Conservation (phyloP, 2,329 filamentous ascomycete species). For the Tympanopsis confertula region DNA sequence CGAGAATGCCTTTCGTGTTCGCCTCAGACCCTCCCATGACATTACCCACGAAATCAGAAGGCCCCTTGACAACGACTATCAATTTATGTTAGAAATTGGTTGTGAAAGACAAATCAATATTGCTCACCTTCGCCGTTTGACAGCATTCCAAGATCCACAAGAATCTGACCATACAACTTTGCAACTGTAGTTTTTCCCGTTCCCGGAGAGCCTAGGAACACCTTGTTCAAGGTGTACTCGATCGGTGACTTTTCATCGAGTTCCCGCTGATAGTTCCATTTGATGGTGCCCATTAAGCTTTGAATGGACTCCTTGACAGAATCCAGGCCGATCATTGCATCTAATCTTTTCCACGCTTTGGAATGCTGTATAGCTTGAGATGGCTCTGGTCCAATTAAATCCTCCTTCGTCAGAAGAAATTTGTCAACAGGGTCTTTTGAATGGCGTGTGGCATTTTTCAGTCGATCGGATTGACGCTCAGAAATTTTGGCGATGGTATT, state of each 20-base stretch:
- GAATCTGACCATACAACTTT: slow-evolving; percentile 14
- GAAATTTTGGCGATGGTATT: slow-evolving; percentile 44
- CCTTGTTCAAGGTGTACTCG: slow-evolving; percentile 12
- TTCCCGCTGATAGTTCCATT: slow-evolving; percentile 14
- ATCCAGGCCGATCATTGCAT: slow-evolving; percentile 43
- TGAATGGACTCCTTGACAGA: slow-evolving; percentile 46
- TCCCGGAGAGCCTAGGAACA: slow-evolving; percentile 15
- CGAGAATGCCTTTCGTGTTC: slow-evolving; percentile 39
- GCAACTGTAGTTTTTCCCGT: slow-evolving; percentile 18
- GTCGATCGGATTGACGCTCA: slow-evolving; percentile 44
- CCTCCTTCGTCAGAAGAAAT: slow-evolving; percentile 48
- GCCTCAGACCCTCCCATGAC: slow-evolving; percentile 36
- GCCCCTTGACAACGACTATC: slow-evolving; percentile 39
- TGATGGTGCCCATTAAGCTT: slow-evolving; percentile 40
- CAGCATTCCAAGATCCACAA: slow-evolving; percentile 10
- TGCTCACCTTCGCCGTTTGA: slow-evolving; percentile 1
- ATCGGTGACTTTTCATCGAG: slow-evolving; percentile 10
- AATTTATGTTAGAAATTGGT: neutral
- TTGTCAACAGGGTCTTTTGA: slow-evolving; percentile 32
- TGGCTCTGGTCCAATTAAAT: slow-evolving; percentile 62
- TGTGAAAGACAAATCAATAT: no score
- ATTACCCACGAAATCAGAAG: slow-evolving; percentile 39
- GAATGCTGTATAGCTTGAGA: slow-evolving; percentile 35
- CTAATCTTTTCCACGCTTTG: slow-evolving; percentile 43
- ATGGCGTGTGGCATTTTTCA: slow-evolving; percentile 18